Evolutionary conservation across 345 rosid species (phyloP), one percentile per base, ranked within the genome.

Genomic region (Microthlaspi erraticum): DNA sequence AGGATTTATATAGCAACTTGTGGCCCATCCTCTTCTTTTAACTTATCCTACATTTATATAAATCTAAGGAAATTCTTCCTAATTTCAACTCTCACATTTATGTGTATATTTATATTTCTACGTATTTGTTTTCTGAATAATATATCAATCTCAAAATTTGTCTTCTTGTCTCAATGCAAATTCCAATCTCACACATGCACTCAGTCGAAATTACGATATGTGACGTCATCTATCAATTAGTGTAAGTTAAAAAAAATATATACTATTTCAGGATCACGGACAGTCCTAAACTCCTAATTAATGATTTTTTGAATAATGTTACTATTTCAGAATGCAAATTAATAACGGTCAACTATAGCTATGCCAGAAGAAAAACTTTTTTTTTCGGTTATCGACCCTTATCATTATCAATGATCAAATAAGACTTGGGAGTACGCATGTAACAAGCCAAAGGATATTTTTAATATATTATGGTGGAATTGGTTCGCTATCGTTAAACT

Each of bases 1-100:
- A 51, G 61, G 68, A 69, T 73, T 81, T 78, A 77, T 79, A 79
- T 81, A 76, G 85, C 84, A 76, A 83, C 73, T 83, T 78, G 75
- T 77, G 74, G 46, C 55, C 60, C 80, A 75, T 82, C 73, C 66
- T 5, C n/a, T 72, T 71, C 68, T 23, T 43, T 61, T 59, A 51
- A 64, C 72, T 32, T 63, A 58, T 54, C 14, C 51, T 37, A 29
- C 10, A 18, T 43, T 43, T 17, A 16, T 61, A 16, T 12, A 67
- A 7, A 61, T 60, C 18, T 16, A 52, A 53, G 13, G 60, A 39
- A 70, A 18, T 57, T 63, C 80, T 56, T 39, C 60, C 10, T 36
- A 38, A 49, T 64, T 76, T 61, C 70, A 68, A 44, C 70, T 17
- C 66, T 49, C 8, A 9, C 7, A 38, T 48, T 56, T 55, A 54